Base-by-base conservation (phyloP, 2,329 filamentous ascomycete genomes). In the Alternaria metachromatica region DNA sequence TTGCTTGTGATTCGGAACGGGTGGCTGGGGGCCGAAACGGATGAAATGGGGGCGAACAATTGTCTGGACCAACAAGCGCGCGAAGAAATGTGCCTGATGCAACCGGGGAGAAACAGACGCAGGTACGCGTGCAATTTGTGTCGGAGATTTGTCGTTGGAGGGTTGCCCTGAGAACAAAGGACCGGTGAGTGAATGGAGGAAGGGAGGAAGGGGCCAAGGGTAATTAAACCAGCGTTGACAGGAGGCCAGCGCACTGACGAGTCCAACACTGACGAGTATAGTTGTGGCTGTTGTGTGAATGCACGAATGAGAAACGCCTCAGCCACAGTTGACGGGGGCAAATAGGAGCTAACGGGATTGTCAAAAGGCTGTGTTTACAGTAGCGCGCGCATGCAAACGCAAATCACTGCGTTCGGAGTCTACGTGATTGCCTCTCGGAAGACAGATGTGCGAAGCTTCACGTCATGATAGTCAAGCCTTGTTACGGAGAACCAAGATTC, bases 391-490 rank as follows among this genome's bases (percentile, higher is more conserved):
- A 46, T 33, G 26, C 30, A 55, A 64, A 53, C 58, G 21, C 64
- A 67, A 66, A 69, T 67, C 63, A 62, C 25, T 25, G 26, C 12
- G 30, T 30, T 12, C 20, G 18, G 57, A 41, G 20, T 13, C 11
- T 12, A 25, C 25, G 21, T 18, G 33, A 49, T 43, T 53, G 60
- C 18, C 37, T 21, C 15, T 21, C 18, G n/a, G 44, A 51, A 50
- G 53, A 33, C 12, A 23, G 45, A 58, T 60, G 60, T 30, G 59
- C 67, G 50, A 63, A 68, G 60, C 63, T 64, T 60, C 67, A 70
- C 69, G 72, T 74, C 72, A 74, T 64, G 21, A 64, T 23, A 23
- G 51, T 63, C 53, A 74, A 74, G 72, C 67, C 66, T 70, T 62
- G 63, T 61, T 61, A 65, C 63, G 43, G 30, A 25, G 11, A 43